These are phyloP conservation scores for Oryza meridionalis DNA, from an alignment of 176 grass and related monocot genomes.

Conservation along the genomic window DNA sequence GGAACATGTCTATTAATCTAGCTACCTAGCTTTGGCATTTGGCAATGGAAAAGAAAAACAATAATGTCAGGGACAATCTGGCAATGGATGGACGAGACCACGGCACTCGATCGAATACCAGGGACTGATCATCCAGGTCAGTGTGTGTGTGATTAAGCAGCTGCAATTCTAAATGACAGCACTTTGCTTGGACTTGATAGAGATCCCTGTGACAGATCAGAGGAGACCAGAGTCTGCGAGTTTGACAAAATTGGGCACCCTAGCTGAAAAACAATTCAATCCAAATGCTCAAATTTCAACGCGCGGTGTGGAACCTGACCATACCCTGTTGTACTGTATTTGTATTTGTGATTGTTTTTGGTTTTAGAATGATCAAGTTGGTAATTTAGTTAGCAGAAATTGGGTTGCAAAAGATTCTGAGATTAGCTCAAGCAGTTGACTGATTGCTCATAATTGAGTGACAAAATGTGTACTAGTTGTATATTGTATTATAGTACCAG, in stretches of 20 bases:
- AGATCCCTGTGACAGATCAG: not conserved
- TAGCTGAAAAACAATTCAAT: constrained; percentile 11
- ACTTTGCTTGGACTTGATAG: not conserved
- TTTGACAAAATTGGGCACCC: constrained; percentile 49
- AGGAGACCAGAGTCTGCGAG: constrained; percentile 39
- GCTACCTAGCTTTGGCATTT: not conserved
- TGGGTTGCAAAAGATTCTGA: not conserved
- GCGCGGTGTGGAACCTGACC: constrained; percentile 37
- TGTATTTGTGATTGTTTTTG: not conserved
- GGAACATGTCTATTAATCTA: not conserved
- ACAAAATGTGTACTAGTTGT: not conserved
- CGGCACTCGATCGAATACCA: constrained; percentile 16
- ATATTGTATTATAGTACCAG: not conserved
- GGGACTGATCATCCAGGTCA: constrained; percentile 5
- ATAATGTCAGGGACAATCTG: constrained; percentile 6
- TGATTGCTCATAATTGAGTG: constrained; percentile 19
- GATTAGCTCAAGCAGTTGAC: constrained; percentile 26
- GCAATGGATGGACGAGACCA: not conserved
- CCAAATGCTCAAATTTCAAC: constrained; percentile 22
- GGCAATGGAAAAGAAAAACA: not conserved
- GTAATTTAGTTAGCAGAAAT: not conserved
- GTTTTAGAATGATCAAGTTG: constrained; percentile 30
- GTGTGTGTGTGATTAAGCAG: not conserved
- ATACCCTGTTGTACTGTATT: constrained; percentile 22
- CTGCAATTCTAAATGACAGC: not conserved